Conservation (phyloP, 1,284 basidiomycete genomes). For the Cutaneotrichosporon mucoides region DNA sequence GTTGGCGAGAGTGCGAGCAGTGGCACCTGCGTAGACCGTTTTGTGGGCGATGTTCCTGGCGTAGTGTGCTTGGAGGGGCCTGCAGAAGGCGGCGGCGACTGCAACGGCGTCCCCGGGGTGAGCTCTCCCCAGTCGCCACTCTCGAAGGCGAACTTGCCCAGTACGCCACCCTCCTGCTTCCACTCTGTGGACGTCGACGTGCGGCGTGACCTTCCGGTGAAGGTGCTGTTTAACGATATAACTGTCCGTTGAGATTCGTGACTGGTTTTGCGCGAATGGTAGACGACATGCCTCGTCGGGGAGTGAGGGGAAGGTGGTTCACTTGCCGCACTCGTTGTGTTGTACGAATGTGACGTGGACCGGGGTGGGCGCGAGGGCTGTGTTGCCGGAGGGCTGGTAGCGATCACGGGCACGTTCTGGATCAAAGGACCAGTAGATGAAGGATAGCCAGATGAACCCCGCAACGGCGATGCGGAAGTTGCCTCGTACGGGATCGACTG, state of each 20-base stretch:
- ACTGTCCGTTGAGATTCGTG: conserved; percentile 12
- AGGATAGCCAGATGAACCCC: not conserved
- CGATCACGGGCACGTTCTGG: too few species aligned
- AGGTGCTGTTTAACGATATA: conserved; percentile 16
- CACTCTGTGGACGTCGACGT: conserved; percentile 9
- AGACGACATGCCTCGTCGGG: not conserved
- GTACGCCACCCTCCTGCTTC: conserved; percentile 17
- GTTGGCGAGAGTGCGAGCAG: not conserved
- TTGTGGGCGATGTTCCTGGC: not conserved
- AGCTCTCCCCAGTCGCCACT: conserved; percentile 6
- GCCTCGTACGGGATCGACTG: conserved; percentile 3
- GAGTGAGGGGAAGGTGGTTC: not conserved
- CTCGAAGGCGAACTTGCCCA: conserved; percentile 20
- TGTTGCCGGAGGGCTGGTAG: too few species aligned
- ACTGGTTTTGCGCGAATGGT: not conserved
- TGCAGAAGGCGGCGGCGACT: not conserved
- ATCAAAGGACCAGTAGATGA: too few species aligned
- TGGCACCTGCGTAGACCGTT: not conserved
- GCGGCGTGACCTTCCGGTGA: conserved; percentile 7
- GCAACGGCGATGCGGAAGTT: not conserved
- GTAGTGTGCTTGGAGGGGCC: not conserved
- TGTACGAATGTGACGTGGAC: too few species aligned
- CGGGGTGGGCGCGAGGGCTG: too few species aligned
- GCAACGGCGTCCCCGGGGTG: not conserved
- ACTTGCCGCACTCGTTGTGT: too few species aligned